Conservation (phyloP, 768 basidiomycete genomes). For the Asterophora parasitica region DNA sequence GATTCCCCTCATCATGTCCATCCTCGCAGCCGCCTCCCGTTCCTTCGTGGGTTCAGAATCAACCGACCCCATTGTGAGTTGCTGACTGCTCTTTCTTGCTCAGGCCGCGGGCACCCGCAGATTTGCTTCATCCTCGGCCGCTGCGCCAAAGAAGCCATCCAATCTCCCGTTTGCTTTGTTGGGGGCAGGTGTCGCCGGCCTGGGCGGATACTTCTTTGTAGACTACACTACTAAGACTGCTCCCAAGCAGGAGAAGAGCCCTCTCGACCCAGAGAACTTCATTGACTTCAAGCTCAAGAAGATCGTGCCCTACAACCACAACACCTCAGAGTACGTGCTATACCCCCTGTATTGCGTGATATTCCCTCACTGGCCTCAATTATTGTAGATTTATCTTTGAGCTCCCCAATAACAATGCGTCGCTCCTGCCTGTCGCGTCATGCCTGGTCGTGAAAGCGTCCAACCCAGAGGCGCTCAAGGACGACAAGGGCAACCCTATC, state of each 20-base stretch:
- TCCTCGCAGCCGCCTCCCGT: constrained; percentile 38
- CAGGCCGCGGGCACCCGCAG: constrained; percentile 37
- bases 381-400: constrained; percentile 67
- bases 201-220: constrained; percentile 49
- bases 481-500: constrained; percentile 82
- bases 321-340: constrained; percentile 64
- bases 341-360: neutral
- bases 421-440: constrained; percentile 74
- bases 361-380: neutral
- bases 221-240: constrained; percentile 23
- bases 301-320: constrained; percentile 88
- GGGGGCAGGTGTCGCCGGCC: constrained; percentile 41
- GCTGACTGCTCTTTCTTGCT: constrained; percentile 1
- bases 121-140: constrained; percentile 40
- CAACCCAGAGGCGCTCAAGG: constrained; percentile 56
- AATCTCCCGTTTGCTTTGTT: constrained; percentile 45
- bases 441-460: constrained; percentile 76
- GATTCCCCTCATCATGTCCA: constrained; percentile 33
- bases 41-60: constrained; percentile 36
- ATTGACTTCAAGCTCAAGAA: constrained; percentile 79
- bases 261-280: constrained; percentile 72
- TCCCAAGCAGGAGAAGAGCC: constrained; percentile 52
- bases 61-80: too few species aligned
- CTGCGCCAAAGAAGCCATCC: constrained; percentile 40
- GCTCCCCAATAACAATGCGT: constrained; percentile 72